Evolutionary conservation across 2,329 filamentous ascomycete species (phyloP), one percentile per base, ranked within the genome.

Genomic region (Sporothrix brasiliensis): DNA sequence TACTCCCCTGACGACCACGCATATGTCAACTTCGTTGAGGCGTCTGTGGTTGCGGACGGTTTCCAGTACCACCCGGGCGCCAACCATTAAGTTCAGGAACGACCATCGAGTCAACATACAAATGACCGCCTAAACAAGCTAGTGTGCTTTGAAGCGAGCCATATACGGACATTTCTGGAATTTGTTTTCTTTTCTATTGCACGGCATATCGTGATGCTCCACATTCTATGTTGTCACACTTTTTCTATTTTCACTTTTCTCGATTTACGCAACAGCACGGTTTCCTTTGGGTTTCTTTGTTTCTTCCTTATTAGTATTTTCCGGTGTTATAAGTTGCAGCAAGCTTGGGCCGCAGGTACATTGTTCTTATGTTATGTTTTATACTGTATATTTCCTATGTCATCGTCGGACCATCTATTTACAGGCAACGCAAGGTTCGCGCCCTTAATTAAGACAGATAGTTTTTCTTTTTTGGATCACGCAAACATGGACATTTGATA

Each of bases 1-100:
- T 84, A 84, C 73, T 79, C 82, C 24, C 77, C 78, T 39, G 74
- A 75, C 9, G 72, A 54, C 56, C 68, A 67, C 16, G n/a, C 52
- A 10, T 73, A 73, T 39, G 70, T 66, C 54, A 69, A 68, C 61
- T 63, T 67, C 65, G 73, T 71, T 6, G 73, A 74, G 58, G 78
- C 79, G 21, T 78, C 78, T 11, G 76, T 83, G 39, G 79, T 83
- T n/a, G 76, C 79, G 1, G 82, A 84, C 70, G 83, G 82, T 24
- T 81, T 81, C 74, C 77, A 79, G 70, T 81, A 80, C 72, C 77
- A 76, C 3, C 80, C 81, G 3, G 78, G 78, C 52, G 76, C 76
- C 58, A 69, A 72, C 44, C 39, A 72, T 61, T 70, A 41, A 68
- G 14, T 13, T 44, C 41, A 27, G 5, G 13, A 16, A 47, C 9